A percentile compares a stretch with the other conserved stretches of the same genome.
Evolutionary conservation across 371 early-diverging fungal species (phyloP).

Genomic region (Mortierella polycephala): DNA sequence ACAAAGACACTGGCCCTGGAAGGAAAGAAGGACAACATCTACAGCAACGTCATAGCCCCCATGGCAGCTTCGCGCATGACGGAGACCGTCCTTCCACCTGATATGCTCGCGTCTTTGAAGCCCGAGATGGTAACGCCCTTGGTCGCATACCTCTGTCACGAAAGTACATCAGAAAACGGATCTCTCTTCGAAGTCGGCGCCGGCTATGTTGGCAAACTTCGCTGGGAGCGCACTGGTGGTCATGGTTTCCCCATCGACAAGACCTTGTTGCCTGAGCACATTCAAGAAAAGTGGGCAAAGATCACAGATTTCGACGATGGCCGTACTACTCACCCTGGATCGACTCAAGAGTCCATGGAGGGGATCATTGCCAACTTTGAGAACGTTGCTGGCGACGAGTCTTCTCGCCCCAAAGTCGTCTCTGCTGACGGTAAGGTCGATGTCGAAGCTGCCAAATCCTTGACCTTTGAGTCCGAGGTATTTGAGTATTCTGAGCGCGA

Average conservation of each 20-base stretch:
- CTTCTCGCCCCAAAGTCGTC: conserved; percentile 36
- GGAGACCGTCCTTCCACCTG: conserved; percentile 96
- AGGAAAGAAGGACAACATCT: conserved; percentile 94
- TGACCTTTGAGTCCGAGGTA: conserved; percentile 58
- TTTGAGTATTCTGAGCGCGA: conserved; percentile 85
- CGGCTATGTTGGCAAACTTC: conserved; percentile 90
- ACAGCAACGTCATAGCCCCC: conserved; percentile 95
- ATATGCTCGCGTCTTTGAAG: conserved; percentile 91
- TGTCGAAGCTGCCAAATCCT: conserved; percentile 74
- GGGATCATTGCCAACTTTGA: conserved; percentile 84
- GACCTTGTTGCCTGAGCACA: conserved; percentile 86
- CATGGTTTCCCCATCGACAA: conserved; percentile 93
- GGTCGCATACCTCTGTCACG: conserved; percentile 93
- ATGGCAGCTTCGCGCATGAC: conserved; percentile 98
- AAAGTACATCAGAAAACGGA: conserved; percentile 86
- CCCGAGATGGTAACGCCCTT: conserved; percentile 98
- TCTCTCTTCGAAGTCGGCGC: conserved; percentile 95
- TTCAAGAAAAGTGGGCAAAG: conserved; percentile 76
- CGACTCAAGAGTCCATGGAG: conserved; percentile 85
- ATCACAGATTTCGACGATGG: conserved; percentile 95
- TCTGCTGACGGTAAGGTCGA: conserved; percentile 62
- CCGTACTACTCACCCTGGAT: conserved; percentile 85
- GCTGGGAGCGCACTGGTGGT: conserved; percentile 94
- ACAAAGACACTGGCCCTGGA: conserved; percentile 92
- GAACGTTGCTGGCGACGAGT: conserved; percentile 57